Percentiles rank a stretch among this genome's conserved stretches.
Evolutionary conservation across 768 basidiomycete species (phyloP).

Genomic region (Tylopilus vinaceipallidus): DNA sequence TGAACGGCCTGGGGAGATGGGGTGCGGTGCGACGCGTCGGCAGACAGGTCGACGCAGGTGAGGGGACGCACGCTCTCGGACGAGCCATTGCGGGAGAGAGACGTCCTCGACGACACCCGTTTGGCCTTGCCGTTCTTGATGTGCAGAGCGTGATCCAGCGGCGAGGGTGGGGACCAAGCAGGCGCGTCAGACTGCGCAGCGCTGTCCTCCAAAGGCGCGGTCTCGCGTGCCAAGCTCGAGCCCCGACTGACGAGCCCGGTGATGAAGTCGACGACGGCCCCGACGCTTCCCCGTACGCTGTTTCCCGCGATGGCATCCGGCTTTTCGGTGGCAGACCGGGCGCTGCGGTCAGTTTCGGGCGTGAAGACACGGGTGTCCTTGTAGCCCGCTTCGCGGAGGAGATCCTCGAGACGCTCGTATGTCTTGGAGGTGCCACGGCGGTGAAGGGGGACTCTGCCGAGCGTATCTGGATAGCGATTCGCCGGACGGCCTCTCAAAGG

Average conservation of each 20-base stretch:
- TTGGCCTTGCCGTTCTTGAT: constrained; percentile 8
- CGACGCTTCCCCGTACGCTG: constrained; percentile 43
- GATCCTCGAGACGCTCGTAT: constrained; percentile 82
- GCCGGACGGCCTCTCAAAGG: constrained; percentile 41
- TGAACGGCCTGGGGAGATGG: constrained; percentile 12
- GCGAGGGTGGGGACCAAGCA: constrained; percentile 28
- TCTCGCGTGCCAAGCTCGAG: constrained; percentile 20
- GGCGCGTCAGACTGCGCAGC: constrained; percentile 1
- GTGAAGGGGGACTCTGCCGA: constrained; percentile 72
- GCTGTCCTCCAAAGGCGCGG: constrained; percentile 9
- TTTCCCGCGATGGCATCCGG: constrained; percentile 30
- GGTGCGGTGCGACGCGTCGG: constrained; percentile 8
- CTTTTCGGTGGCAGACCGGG: constrained; percentile 25
- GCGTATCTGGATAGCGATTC: constrained; percentile 53
- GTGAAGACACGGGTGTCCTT: constrained; percentile 91
- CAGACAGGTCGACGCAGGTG: constrained; percentile 9
- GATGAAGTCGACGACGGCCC: constrained; percentile 64
- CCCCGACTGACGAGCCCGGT: constrained; percentile 50
- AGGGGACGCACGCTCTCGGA: constrained; percentile 21
- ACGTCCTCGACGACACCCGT: constrained; percentile 13
- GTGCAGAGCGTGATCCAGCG: constrained; percentile 14
- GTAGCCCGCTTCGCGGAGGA: constrained; percentile 85
- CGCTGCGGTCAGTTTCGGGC: constrained; percentile 66
- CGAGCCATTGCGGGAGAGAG: constrained; percentile 21
- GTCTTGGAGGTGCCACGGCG: constrained; percentile 76